These are phyloP conservation scores for Periconia sp. DNA, from an alignment of 2,329 filamentous ascomycete species.

Conservation along the genomic window DNA sequence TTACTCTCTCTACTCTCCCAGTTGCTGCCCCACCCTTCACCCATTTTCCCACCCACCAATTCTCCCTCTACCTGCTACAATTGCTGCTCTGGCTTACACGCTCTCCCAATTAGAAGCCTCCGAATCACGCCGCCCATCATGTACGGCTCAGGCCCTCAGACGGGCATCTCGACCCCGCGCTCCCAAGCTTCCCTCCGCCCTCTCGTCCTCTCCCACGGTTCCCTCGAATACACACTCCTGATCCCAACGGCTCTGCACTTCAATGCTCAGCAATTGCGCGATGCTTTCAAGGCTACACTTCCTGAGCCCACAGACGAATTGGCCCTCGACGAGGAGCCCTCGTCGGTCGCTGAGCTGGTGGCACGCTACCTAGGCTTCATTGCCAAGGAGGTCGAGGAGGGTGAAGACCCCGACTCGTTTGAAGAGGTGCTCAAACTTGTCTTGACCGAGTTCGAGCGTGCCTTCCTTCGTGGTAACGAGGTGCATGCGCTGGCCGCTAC, in stretches of 20 bases:
- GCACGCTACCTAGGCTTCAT: constrained; percentile 91
- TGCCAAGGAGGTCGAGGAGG: constrained; percentile 84
- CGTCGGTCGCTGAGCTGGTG: constrained; percentile 87
- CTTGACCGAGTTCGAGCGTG: constrained; percentile 94
- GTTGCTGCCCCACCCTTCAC: neutral
- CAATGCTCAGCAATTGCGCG: constrained; percentile 91
- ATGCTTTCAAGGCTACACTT: constrained; percentile 81
- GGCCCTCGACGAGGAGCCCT: constrained; percentile 98
- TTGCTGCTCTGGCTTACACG: constrained; percentile 4
- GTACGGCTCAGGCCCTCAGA: constrained; percentile 91
- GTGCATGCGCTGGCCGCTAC: constrained; percentile 85
- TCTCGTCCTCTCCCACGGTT: constrained; percentile 86
- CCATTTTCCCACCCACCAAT: neutral
- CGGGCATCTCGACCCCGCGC: constrained; percentile 94
- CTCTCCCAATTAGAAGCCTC: constrained; percentile 12
- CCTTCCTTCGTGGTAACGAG: constrained; percentile 92
- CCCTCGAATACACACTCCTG: constrained; percentile 93
- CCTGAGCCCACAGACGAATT: constrained; percentile 94
- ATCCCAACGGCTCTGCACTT: constrained; percentile 95
- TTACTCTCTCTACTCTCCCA: neutral
- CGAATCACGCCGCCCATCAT: constrained; percentile 50
- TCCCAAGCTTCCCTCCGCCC: constrained; percentile 91
- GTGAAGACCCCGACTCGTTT: constrained; percentile 89
- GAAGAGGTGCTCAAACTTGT: constrained; percentile 90
- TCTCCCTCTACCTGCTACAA: neutral